Base-by-base conservation (phyloP, 495 filamentous ascomycete species). In the Tuber indicum region DNA sequence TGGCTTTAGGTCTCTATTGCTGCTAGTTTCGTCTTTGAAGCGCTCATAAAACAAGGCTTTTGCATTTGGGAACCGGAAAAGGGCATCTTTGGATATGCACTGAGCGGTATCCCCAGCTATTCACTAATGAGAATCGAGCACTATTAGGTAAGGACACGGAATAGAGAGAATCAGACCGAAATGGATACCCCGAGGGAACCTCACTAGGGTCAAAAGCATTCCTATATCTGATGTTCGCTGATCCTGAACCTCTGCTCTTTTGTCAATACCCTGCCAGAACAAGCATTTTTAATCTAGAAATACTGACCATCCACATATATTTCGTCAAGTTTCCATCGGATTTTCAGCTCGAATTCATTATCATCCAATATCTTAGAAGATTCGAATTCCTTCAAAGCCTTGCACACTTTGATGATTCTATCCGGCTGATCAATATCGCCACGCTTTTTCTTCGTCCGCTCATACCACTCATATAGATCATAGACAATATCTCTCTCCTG, bases 281-380 rank as follows among this genome's bases (percentile, higher is more conserved):
- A 41, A 42, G 36, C n/a, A 19, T 52, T 17, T 36, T 49, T 10
- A 52, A 19, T 49, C 23, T 23, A 1, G 42, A 52, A 44, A n/a
- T 70, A 52, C 74, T 39, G 76, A 85, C 84, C 85, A 47, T 87
- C 86, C 42, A 87, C 81, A 62, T 87, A 87, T 23, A 87, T 74
- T 49, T 87, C 86, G 19, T 87, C 84, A 74, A 87, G 84, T 1
- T 80, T 21, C 23, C 52, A 49, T 46, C 44, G 44, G 44, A 16
- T 46, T 16, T 87, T 86, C 3, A 45, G 49, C 42, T 85, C 80
- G 74, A 84, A 87, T 32, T 84, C 47, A 23, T 78, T 72, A 42
- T 85, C 87, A 75, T 36, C 73, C 21, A 3, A 19, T 19, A 47
- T 19, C 47, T 52, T 58, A 71, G 73, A n/a, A 73, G 62, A 41